These are phyloP conservation scores for Solanum acaule DNA, from an alignment of 257 asterid species.

Conservation along the genomic window DNA sequence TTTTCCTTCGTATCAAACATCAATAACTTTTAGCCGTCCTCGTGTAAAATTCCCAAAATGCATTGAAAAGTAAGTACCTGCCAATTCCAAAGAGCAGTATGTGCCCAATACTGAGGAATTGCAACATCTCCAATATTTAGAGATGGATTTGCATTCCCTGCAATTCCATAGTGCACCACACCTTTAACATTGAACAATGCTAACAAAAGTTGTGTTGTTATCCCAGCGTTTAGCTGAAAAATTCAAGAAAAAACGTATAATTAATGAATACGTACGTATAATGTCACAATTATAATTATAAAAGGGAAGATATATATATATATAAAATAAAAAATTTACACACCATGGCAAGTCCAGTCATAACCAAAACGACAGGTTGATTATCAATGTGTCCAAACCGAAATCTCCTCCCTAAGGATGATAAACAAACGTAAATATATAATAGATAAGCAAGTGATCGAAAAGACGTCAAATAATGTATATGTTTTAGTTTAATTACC, in stretches of 20 bases:
- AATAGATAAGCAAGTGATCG: background rate
- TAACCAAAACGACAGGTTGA: constrained; percentile 30
- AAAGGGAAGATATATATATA: background rate
- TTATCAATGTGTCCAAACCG: constrained; percentile 30
- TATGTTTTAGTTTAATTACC: constrained; percentile 3
- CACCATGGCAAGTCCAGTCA: constrained; percentile 56
- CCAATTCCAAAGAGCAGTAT: constrained; percentile 56
- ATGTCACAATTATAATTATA: background rate
- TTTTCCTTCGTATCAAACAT: background rate
- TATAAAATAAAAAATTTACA: too few species aligned
- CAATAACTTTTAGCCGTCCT: background rate
- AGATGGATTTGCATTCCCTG: constrained; percentile 55
- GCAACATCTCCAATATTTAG: constrained; percentile 49
- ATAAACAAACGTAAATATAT: background rate
- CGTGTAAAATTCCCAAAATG: background rate
- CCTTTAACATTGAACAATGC: constrained; percentile 38
- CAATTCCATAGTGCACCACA: constrained; percentile 60
- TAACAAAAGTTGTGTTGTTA: constrained; percentile 45
- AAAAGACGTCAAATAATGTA: background rate
- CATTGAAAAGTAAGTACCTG: constrained; percentile 19
- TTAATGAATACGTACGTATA: background rate
- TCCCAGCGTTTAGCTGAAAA: constrained; percentile 46
- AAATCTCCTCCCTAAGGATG: constrained; percentile 32
- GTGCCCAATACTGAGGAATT: constrained; percentile 53
- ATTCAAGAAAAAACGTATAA: background rate